These are phyloP conservation scores for Alloteropsis semialata DNA, from an alignment of 176 grass and related monocot genomes.

Conservation along the genomic window DNA sequence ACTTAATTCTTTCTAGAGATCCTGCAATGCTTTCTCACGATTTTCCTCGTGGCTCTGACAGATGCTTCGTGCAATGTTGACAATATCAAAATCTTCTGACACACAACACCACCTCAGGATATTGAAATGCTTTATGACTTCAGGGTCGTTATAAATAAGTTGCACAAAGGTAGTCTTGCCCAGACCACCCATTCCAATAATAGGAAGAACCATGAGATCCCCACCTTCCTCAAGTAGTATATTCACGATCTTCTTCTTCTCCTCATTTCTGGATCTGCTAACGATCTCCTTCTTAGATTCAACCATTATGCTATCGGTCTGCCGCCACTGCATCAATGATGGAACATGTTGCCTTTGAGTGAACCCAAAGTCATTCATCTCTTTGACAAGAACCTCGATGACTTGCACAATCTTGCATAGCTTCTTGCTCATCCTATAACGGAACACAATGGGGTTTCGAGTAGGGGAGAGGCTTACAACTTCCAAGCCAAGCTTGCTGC, in stretches of 20 bases:
- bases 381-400: neutral
- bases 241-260: slow-evolving; percentile 21
- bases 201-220: neutral
- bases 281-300: neutral
- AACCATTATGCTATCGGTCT: neutral
- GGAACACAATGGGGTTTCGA: neutral
- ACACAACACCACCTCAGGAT: neutral
- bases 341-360: neutral
- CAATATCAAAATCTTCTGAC: neutral
- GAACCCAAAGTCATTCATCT: neutral
- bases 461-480: too few relatives aligned
- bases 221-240: neutral
- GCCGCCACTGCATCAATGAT: neutral
- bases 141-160: neutral
- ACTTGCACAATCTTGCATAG: neutral
- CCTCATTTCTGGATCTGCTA: slow-evolving; percentile 14
- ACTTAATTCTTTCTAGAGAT: neutral
- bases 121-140: neutral
- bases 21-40: neutral
- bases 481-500: neutral
- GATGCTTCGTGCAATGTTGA: neutral
- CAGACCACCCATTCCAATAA: neutral
- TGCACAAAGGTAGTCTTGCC: neutral
- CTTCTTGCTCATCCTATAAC: neutral
- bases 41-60: neutral